Conservation (phyloP, 116 monocot species). For the Cymodocea nodosa region DNA sequence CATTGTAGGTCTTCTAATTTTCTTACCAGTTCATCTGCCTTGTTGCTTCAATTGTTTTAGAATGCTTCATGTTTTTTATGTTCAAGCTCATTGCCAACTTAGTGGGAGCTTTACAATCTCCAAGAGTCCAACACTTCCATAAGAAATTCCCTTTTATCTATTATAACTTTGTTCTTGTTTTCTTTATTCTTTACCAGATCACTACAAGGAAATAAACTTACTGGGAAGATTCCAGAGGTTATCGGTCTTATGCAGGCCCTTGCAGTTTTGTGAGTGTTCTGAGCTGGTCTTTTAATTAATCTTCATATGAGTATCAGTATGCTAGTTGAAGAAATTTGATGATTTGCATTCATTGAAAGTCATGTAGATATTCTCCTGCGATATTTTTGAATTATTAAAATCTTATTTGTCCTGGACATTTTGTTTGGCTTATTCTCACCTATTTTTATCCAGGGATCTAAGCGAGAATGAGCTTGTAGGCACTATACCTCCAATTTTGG, state of each 20-base stretch:
- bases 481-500: constrained; percentile 84
- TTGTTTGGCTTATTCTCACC: neutral
- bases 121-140: too few species aligned
- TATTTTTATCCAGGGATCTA: constrained; percentile 52
- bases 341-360: neutral
- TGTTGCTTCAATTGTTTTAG: neutral
- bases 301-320: too few species aligned
- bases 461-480: constrained; percentile 88
- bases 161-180: constrained; percentile 1
- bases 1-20: constrained; percentile 45
- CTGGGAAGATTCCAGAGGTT: constrained; percentile 92
- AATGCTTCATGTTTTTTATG: neutral
- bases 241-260: constrained; percentile 99
- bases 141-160: too few species aligned
- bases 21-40: neutral
- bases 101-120: too few species aligned
- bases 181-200: constrained; percentile 27
- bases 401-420: too few species aligned
- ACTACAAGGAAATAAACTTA: constrained; percentile 86
- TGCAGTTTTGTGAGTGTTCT: constrained; percentile 8
- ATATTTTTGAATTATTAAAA: too few species aligned
- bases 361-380: neutral
- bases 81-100: neutral
- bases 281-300: neutral
- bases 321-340: too few species aligned